These are phyloP conservation scores for Chloromonas sp. DNA, from an alignment of 163 green algal species.

Conservation along the genomic window DNA sequence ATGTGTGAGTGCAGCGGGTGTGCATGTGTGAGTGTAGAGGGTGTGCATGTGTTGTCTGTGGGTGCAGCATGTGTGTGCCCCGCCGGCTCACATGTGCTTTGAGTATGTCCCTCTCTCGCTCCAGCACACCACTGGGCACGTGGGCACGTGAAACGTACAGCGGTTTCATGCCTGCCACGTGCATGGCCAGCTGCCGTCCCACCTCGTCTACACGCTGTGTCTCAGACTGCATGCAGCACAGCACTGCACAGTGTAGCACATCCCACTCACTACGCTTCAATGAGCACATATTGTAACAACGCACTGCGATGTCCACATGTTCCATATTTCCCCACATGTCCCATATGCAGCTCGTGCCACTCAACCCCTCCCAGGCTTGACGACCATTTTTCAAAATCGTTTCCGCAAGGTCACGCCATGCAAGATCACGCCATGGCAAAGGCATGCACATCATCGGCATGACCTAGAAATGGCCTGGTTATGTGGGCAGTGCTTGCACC, in stretches of 20 bases:
- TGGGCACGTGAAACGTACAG: conserved; percentile 43
- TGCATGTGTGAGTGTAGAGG: neutral
- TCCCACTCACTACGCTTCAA: neutral
- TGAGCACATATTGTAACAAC: neutral
- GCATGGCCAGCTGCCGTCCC: conserved; percentile 78
- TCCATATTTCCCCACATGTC: neutral
- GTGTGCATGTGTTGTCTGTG: neutral
- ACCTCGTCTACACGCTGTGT: conserved; percentile 32
- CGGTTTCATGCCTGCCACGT: conserved; percentile 70
- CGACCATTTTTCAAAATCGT: too few relatives aligned
- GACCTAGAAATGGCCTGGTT: too few relatives aligned
- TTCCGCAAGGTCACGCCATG: too few relatives aligned
- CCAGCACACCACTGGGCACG: conserved; percentile 51
- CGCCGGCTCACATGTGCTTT: neutral
- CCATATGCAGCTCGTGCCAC: neutral
- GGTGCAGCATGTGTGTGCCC: neutral
- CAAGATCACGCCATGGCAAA: too few relatives aligned
- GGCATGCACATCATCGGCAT: too few relatives aligned
- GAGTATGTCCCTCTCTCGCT: conserved; percentile 40
- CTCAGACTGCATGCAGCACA: neutral
- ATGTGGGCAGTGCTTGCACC: too few relatives aligned
- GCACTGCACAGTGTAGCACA: too few relatives aligned
- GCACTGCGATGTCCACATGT: neutral
- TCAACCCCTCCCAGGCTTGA: too few relatives aligned
- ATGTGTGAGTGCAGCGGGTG: neutral